phyloP scores from a whole-genome alignment of 2,329 filamentous ascomycete species.

The Fusarium protoensiforme region DNA sequence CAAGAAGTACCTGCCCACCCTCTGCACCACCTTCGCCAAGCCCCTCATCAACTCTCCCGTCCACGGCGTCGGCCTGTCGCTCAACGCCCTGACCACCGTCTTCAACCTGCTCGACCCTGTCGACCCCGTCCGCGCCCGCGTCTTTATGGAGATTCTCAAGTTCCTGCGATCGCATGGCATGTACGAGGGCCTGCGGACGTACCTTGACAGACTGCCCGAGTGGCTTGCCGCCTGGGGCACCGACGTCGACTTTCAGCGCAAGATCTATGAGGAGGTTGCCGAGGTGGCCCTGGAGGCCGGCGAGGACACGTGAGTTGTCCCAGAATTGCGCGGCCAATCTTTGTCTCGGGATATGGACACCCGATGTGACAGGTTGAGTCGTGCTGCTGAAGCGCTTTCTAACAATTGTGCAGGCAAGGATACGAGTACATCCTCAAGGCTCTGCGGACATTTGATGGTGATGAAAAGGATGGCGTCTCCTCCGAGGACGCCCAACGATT shows the following conservation, averaged over 20 bases:
- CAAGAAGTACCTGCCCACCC: slow-evolving; percentile 84
- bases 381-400: slow-evolving; percentile 7
- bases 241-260: slow-evolving; percentile 83
- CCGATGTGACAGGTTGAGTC: neutral
- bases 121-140: slow-evolving; percentile 86
- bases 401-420: slow-evolving; percentile 58
- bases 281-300: slow-evolving; percentile 83
- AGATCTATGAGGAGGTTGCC: slow-evolving; percentile 84
- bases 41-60: slow-evolving; percentile 87
- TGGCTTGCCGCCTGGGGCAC: slow-evolving; percentile 89
- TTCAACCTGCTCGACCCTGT: slow-evolving; percentile 90
- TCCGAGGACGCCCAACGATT: slow-evolving; percentile 71
- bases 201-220: slow-evolving; percentile 82
- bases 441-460: slow-evolving; percentile 68
- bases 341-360: neutral
- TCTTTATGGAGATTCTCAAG: slow-evolving; percentile 88
- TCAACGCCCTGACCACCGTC: slow-evolving; percentile 91
- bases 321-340: neutral
- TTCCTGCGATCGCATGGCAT: slow-evolving; percentile 80
- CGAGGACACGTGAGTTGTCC: slow-evolving; percentile 74
- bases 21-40: slow-evolving; percentile 90
- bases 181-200: slow-evolving; percentile 86
- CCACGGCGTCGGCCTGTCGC: slow-evolving; percentile 86
- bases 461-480: slow-evolving; percentile 64
- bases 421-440: slow-evolving; percentile 76